A percentile compares a stretch with the other conserved stretches of the same genome.
phyloP scores from a whole-genome alignment of 768 basidiomycete species.

The Psilocybe tampanensis region DNA sequence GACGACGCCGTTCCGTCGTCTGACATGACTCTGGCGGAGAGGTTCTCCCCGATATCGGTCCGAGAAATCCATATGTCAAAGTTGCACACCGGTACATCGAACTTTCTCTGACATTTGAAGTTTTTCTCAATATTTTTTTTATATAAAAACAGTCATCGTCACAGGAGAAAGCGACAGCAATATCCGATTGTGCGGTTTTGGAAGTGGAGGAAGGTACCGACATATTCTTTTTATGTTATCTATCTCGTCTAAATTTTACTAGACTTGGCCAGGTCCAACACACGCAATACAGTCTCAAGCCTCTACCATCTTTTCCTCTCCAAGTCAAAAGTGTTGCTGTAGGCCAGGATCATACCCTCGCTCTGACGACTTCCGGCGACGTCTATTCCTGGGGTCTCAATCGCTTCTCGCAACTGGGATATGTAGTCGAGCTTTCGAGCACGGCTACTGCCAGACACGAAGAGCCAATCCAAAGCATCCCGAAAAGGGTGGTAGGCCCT shows the following conservation, averaged over 20 bases:
- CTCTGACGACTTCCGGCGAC: conserved; percentile 78
- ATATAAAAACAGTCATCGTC: conserved; percentile 53
- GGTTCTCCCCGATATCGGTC: conserved; percentile 67
- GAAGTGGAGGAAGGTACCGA: conserved; percentile 80
- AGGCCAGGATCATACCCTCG: conserved; percentile 94
- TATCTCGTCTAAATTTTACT: background rate
- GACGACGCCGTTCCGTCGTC: conserved; percentile 29
- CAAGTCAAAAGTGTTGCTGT: conserved; percentile 71
- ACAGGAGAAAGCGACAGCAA: conserved; percentile 77
- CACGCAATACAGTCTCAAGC: conserved; percentile 74
- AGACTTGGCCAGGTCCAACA: conserved; percentile 79
- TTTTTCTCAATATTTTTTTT: no score
- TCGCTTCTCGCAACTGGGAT: conserved; percentile 88
- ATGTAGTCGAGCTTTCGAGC: conserved; percentile 62
- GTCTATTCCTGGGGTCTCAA: conserved; percentile 92
- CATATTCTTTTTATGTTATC: background rate
- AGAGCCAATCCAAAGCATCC: conserved; percentile 75
- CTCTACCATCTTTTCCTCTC: conserved; percentile 57
- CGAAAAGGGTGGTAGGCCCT: conserved; percentile 72
- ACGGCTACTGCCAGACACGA: conserved; percentile 49
- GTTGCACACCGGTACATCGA: conserved; percentile 85
- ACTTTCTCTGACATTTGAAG: no score
- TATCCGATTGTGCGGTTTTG: conserved; percentile 86
- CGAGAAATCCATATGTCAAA: conserved; percentile 80
- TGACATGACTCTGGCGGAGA: conserved; percentile 35